Percentiles rank a stretch among this genome's conserved stretches.
Evolutionary conservation across 2,329 filamentous ascomycete genomes (phyloP).

Genomic region (Periconia sp.): DNA sequence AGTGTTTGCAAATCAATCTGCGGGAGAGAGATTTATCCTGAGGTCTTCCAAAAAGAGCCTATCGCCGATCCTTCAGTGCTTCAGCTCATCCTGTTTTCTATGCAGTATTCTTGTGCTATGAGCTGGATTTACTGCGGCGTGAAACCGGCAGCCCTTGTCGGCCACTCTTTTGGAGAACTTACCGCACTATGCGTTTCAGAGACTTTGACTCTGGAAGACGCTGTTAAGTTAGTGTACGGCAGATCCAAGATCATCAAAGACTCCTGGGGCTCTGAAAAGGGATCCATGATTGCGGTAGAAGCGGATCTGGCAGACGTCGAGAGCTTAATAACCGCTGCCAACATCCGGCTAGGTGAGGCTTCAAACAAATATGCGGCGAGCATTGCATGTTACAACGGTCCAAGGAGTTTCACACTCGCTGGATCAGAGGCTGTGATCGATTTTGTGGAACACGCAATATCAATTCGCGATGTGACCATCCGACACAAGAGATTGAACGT

Average conservation of each 20-base stretch:
- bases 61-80: conserved; percentile 6
- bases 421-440: conserved; percentile 19
- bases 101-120: conserved; percentile 18
- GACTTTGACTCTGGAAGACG: conserved; percentile 32
- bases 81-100: conserved; percentile 11
- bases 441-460: too few species aligned
- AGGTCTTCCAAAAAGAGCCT: conserved; percentile 7
- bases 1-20: not conserved
- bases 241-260: conserved; percentile 33
- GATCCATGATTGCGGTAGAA: conserved; percentile 22
- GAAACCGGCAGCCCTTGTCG: conserved; percentile 8
- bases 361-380: conserved; percentile 17
- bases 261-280: conserved; percentile 20
- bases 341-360: conserved; percentile 13
- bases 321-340: not conserved
- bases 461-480: not conserved
- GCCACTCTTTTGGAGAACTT: conserved; percentile 40
- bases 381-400: conserved; percentile 49
- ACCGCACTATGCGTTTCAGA: conserved; percentile 37
- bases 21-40: conserved; percentile 1
- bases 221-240: conserved; percentile 35
- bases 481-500: conserved; percentile 21
- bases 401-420: conserved; percentile 47
- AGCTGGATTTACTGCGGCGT: conserved; percentile 16
- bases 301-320: conserved; percentile 3